Base-by-base conservation (phyloP, 2,329 filamentous ascomycete species). In the Trichophyton equinum region DNA sequence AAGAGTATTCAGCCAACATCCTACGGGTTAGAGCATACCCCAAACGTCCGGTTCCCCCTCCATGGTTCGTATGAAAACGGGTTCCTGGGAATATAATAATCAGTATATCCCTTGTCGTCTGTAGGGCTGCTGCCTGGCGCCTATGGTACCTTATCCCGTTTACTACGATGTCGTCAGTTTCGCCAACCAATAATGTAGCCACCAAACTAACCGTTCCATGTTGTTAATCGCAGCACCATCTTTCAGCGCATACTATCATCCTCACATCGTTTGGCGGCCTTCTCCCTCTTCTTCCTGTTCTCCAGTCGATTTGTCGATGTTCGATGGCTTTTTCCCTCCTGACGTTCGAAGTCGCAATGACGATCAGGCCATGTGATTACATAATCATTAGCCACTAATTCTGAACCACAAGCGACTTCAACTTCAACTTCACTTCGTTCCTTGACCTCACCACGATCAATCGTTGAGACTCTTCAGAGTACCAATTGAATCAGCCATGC, bases 41-140 rank as follows among this genome's bases (percentile, higher is more conserved):
- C 80, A 67, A 88, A 91, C 1, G 83, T 85, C 65, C 83, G 81
- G 58, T 83, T 83, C 63, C 85, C 82, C 65, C 85, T 79, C 89
- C 88, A 92, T 82, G 88, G 89, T 69, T 90, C 84, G 70, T 91
- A 91, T n/a, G 82, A 81, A 67, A 92, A 92, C 2, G 88, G 88
- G 67, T 92, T 92, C 66, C 88, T 89, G 63, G 57, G 20, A 47
- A 36, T 33, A 36, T 1, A 13, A 13, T n/a, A 20, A 44, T 44
- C 40, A 46, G 55, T 36, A 56, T 15, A 13, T n/a, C 15, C 33
- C 15, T 20, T 13, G 18, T n/a, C 1, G 22, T 36, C 15, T 25
- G 36, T 15, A 57, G 2, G 5, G 18, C 9, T 25, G 27, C 4
- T n/a, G 22, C 20, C 22, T 51, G 22, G 9, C 22, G 20, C 40